Evolutionary conservation across 2,329 filamentous ascomycete genomes (phyloP).

Genomic region (Metarhizium album): DNA sequence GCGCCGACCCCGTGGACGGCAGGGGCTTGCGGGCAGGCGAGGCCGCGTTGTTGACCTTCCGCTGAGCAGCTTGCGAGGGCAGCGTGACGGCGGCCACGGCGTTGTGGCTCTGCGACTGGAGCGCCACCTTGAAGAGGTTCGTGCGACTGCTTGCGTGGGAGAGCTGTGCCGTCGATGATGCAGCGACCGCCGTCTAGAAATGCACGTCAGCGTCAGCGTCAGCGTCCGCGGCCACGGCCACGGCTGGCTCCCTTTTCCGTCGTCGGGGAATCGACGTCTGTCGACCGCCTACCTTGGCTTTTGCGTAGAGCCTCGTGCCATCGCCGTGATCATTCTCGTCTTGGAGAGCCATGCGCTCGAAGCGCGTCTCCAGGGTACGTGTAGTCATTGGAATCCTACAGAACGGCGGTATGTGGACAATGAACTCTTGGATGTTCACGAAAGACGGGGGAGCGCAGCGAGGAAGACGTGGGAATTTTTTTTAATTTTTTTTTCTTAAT

Average conservation of each 20-base stretch:
- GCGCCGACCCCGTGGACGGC: constrained; percentile 28
- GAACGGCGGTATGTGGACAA: background rate
- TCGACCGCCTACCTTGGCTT: constrained; percentile 58
- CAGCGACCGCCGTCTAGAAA: constrained; percentile 16
- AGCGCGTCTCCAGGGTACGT: constrained; percentile 70
- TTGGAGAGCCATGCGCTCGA: constrained; percentile 81
- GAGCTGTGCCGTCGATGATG: constrained; percentile 25
- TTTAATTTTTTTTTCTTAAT: too few relatives aligned
- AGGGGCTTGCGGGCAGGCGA: constrained; percentile 44
- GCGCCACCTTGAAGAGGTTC: constrained; percentile 75
- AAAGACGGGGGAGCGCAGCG: background rate
- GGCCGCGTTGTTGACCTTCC: constrained; percentile 32
- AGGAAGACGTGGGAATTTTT: too few relatives aligned
- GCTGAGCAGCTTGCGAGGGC: constrained; percentile 53
- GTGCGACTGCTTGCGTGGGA: constrained; percentile 52
- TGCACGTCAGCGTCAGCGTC: constrained; percentile 25
- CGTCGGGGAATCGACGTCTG: background rate
- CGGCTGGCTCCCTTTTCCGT: background rate
- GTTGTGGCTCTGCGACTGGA: constrained; percentile 67
- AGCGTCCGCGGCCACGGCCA: too few relatives aligned
- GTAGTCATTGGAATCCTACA: constrained; percentile 48
- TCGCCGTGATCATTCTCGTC: constrained; percentile 69
- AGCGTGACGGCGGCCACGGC: constrained; percentile 55
- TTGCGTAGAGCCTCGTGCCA: constrained; percentile 45
- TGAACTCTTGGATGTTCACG: background rate